Percentiles rank a stretch among this genome's conserved stretches.
Conservation (phyloP, 2,329 filamentous ascomycete genomes). For the Gyromitra esculenta region DNA sequence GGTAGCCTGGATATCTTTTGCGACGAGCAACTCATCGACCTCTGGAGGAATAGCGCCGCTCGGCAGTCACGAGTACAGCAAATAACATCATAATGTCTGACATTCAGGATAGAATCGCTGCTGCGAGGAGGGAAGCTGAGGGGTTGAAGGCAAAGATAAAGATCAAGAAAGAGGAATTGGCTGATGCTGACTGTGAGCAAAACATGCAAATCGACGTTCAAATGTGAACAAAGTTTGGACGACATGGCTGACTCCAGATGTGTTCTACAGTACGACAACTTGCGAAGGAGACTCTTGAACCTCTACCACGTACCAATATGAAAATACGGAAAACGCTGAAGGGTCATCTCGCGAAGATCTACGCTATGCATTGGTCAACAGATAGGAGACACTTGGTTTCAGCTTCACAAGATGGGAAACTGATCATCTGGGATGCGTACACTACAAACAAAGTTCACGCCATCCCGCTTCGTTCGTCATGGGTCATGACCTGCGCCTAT, state of each 20-base stretch:
- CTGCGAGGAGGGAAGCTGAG: conserved; percentile 95
- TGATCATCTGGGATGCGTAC: conserved; percentile 99
- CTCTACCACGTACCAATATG: conserved; percentile 93
- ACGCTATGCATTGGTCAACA: conserved; percentile 99
- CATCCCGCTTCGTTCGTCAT: conserved; percentile 94
- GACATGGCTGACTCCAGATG: conserved; percentile 31
- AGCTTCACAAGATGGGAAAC: conserved; percentile 97
- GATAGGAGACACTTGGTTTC: conserved; percentile 97
- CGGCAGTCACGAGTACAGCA: conserved; percentile 33
- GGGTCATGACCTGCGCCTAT: conserved; percentile 99
- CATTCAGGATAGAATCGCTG: conserved; percentile 84
- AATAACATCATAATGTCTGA: conserved; percentile 55
- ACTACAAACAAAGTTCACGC: conserved; percentile 99
- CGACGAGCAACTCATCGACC: conserved; percentile 42
- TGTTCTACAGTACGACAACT: conserved; percentile 72
- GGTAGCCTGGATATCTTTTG: conserved; percentile 20
- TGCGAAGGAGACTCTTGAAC: conserved; percentile 89
- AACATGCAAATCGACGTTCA: conserved; percentile 51
- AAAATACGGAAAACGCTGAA: conserved; percentile 96
- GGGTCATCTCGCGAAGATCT: conserved; percentile 98
- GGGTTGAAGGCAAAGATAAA: conserved; percentile 98
- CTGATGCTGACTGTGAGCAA: conserved; percentile 92
- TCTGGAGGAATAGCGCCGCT: conserved; percentile 45
- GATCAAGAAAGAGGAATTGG: conserved; percentile 99
- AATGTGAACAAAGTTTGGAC: conserved; percentile 20